These are phyloP conservation scores for Pythium pectinolyticum DNA, from an alignment of 352 stramenopile genomes.

Conservation along the genomic window DNA sequence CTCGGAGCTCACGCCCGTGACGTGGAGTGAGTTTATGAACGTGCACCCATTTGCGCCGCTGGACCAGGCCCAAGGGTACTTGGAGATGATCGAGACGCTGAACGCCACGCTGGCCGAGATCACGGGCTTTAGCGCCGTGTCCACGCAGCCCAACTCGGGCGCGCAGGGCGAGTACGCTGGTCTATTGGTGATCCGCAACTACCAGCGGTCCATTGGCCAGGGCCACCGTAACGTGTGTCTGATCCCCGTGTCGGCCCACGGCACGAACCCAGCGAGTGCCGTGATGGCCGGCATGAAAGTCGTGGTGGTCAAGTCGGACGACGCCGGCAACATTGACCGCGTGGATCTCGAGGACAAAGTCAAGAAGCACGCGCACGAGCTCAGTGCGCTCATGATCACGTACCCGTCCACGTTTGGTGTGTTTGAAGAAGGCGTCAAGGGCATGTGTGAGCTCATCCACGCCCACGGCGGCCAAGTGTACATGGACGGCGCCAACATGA, in stretches of 20 bases:
- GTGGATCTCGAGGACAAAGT: slow-evolving; percentile 95
- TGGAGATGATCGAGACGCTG: slow-evolving; percentile 96
- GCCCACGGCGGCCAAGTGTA: slow-evolving; percentile 98
- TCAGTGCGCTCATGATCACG: slow-evolving; percentile 99
- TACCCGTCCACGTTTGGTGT: slow-evolving; percentile 99
- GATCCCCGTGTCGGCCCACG: slow-evolving; percentile 98
- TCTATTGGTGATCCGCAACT: slow-evolving; percentile 96
- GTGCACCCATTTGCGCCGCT: slow-evolving; percentile 97
- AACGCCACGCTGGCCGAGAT: slow-evolving; percentile 97
- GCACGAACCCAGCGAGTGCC: slow-evolving; percentile 97
- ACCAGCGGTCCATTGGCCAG: slow-evolving; percentile 91
- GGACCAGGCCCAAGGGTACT: slow-evolving; percentile 95
- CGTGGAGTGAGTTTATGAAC: slow-evolving; percentile 97
- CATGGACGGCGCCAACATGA: slow-evolving; percentile 99
- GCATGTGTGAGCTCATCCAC: slow-evolving; percentile 96
- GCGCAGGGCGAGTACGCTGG: slow-evolving; percentile 98
- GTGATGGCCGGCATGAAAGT: slow-evolving; percentile 99
- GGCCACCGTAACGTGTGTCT: slow-evolving; percentile 97
- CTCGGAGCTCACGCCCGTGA: slow-evolving; percentile 96
- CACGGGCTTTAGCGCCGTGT: slow-evolving; percentile 97
- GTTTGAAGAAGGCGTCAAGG: slow-evolving; percentile 97
- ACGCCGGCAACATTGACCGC: slow-evolving; percentile 96
- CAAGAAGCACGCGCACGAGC: slow-evolving; percentile 94
- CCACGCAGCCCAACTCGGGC: slow-evolving; percentile 97
- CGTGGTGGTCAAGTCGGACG: slow-evolving; percentile 96